These are phyloP conservation scores for Mycena rosella DNA, from an alignment of 768 basidiomycete genomes.

Conservation along the genomic window DNA sequence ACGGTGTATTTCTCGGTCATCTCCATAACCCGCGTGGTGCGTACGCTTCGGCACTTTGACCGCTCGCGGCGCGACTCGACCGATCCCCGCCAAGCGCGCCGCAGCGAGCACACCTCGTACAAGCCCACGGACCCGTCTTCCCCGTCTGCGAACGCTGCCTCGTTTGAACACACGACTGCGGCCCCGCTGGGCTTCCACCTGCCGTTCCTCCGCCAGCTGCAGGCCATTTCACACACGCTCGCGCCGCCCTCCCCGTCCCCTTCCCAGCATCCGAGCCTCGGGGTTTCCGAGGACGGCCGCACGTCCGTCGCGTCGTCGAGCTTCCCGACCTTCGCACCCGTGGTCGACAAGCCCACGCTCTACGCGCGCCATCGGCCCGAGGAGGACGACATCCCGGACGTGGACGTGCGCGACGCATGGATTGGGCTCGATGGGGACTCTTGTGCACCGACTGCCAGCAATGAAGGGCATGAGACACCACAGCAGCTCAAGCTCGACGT, in stretches of 20 bases:
- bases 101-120: constrained; percentile 9
- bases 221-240: constrained; percentile 4
- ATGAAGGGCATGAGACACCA: constrained; percentile 18
- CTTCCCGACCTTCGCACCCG: constrained; percentile 32
- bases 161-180: neutral
- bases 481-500: constrained; percentile 22
- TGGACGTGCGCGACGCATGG: constrained; percentile 1
- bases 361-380: neutral
- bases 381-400: constrained; percentile 8
- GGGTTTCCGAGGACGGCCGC: neutral
- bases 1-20: neutral
- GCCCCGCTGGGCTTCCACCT: constrained; percentile 11
- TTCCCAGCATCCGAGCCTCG: neutral
- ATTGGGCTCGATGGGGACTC: constrained; percentile 21
- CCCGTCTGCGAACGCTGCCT: neutral
- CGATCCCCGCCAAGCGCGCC: constrained; percentile 25
- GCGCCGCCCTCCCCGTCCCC: constrained; percentile 6
- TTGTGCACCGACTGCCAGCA: constrained; percentile 8
- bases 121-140: neutral
- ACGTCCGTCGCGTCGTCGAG: constrained; percentile 19
- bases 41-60: constrained; percentile 18
- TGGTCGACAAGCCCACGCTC: neutral
- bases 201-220: constrained; percentile 20
- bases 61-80: constrained; percentile 14
- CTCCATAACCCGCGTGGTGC: neutral